phyloP scores from a whole-genome alignment of 495 filamentous ascomycete species.

The Astrothelium macrocarpum region DNA sequence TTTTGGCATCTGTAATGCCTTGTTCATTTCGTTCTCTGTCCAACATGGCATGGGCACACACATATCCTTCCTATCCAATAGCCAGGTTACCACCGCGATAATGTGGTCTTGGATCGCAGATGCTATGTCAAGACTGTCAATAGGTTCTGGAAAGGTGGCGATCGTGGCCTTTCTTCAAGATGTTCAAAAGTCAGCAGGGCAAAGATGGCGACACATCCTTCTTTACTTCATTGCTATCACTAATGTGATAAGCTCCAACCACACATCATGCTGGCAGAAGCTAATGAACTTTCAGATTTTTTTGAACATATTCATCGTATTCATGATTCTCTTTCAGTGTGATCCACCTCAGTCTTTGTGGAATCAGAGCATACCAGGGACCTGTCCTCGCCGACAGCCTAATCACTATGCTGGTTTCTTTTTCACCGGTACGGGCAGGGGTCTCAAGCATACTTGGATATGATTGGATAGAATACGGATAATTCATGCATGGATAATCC shows the following conservation, averaged over 20 bases:
- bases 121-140: slow-evolving; percentile 22
- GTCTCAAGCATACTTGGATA: no score
- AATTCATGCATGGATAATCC: no score
- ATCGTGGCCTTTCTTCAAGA: slow-evolving; percentile 31
- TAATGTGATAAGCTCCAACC: slow-evolving; percentile 7
- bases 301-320: neutral
- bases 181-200: slow-evolving; percentile 23
- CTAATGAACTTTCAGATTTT: neutral
- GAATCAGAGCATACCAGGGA: neutral
- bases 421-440: neutral
- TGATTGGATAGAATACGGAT: no score
- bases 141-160: slow-evolving; percentile 25
- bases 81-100: slow-evolving; percentile 17
- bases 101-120: slow-evolving; percentile 32
- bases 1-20: neutral
- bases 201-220: slow-evolving; percentile 17
- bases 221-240: slow-evolving; percentile 26
- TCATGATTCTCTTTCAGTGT: neutral
- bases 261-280: neutral
- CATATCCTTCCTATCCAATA: slow-evolving; percentile 14
- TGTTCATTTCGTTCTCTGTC: neutral
- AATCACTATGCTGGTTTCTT: neutral
- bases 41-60: slow-evolving; percentile 28
- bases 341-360: neutral
- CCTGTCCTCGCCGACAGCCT: neutral